Percentiles rank a stretch among this genome's conserved stretches.
phyloP scores from a whole-genome alignment of 331 rosid genomes.

The Malus hybrid region DNA sequence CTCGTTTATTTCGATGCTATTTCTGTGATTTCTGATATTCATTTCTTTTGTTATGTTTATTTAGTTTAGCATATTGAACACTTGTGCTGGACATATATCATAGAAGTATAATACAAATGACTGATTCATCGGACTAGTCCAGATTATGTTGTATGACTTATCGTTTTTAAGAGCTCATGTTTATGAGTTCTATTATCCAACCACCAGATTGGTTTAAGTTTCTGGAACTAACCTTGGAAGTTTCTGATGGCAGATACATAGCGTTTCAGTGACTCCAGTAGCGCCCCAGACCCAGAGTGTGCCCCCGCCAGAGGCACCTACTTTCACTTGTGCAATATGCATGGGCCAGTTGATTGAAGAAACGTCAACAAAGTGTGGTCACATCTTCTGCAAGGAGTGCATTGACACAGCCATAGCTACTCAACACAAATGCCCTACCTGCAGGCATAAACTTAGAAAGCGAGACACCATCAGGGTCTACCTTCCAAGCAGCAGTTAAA shows the following conservation, averaged over 20 bases:
- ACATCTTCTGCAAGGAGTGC: slow-evolving; percentile 40
- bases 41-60: neutral
- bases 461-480: slow-evolving; percentile 26
- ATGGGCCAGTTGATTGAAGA: slow-evolving; percentile 25
- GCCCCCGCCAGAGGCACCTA: slow-evolving; percentile 3
- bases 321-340: slow-evolving; percentile 34
- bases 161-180: neutral
- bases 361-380: slow-evolving; percentile 42
- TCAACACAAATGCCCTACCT: slow-evolving; percentile 34
- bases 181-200: neutral
- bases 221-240: neutral
- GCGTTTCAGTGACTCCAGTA: neutral
- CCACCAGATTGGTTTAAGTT: neutral
- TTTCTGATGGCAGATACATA: slow-evolving; percentile 14
- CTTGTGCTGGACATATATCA: neutral
- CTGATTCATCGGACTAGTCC: neutral
- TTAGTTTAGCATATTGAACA: neutral
- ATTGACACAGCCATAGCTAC: slow-evolving; percentile 22
- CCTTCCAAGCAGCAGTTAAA: slow-evolving; percentile 30
- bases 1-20: neutral
- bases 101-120: neutral
- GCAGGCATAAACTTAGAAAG: slow-evolving; percentile 29
- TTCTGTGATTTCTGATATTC: neutral
- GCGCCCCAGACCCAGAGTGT: neutral
- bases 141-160: neutral